These are phyloP conservation scores for Penicillium manginii DNA, from an alignment of 495 filamentous ascomycete species.

Conservation along the genomic window DNA sequence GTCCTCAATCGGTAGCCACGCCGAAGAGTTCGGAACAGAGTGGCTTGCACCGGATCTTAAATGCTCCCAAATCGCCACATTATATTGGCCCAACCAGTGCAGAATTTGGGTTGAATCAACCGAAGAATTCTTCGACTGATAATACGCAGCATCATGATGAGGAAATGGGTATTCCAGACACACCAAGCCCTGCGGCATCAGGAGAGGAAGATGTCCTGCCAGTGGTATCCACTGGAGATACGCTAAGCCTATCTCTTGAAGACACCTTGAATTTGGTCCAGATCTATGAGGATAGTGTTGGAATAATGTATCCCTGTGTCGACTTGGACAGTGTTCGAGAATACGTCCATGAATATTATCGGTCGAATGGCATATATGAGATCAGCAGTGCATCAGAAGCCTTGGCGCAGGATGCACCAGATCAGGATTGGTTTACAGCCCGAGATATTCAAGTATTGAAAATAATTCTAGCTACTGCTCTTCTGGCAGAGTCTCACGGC, in stretches of 20 bases:
- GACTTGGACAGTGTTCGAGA: conserved; percentile 64
- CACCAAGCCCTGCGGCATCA: conserved; percentile 26
- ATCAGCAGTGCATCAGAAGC: conserved; percentile 58
- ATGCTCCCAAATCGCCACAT: conserved; percentile 39
- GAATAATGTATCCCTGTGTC: conserved; percentile 82
- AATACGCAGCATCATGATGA: conserved; percentile 11
- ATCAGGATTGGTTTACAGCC: conserved; percentile 62
- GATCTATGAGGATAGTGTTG: conserved; percentile 78
- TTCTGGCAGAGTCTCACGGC: conserved; percentile 73
- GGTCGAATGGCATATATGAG: conserved; percentile 17
- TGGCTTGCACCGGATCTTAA: conserved; percentile 39
- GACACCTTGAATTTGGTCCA: conserved; percentile 71
- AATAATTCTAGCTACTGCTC: conserved; percentile 71
- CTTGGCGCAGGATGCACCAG: conserved; percentile 46
- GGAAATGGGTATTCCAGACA: conserved; percentile 22
- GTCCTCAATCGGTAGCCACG: conserved; percentile 8
- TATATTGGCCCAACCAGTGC: conserved; percentile 49
- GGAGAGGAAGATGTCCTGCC: conserved; percentile 9
- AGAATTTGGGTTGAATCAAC: conserved; percentile 41
- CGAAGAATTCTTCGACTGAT: not conserved
- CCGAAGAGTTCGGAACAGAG: not conserved
- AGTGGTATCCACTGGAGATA: conserved; percentile 14
- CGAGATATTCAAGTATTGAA: conserved; percentile 74
- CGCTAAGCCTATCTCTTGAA: conserved; percentile 43
- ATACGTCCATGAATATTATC: conserved; percentile 51